Conservation (phyloP, 192 early-diverging fungal species). For the Gonapodya sp. region DNA sequence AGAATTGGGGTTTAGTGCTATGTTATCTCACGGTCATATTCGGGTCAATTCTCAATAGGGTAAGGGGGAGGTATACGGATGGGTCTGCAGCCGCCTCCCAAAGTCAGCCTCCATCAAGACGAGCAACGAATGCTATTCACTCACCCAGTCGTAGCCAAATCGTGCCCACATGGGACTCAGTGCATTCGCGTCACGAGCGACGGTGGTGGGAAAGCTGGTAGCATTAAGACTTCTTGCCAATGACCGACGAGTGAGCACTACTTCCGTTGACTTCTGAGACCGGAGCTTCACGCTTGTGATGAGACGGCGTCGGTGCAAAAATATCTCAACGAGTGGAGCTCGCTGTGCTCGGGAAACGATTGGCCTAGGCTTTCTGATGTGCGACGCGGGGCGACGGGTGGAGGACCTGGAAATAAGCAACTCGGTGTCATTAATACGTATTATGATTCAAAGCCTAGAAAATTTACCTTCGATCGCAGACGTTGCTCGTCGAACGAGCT, state of each 20-base stretch:
- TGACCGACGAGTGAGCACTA: neutral
- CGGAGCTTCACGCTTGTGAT: constrained; percentile 19
- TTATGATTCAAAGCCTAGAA: neutral
- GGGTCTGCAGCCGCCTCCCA: too few relatives aligned
- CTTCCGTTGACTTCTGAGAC: neutral
- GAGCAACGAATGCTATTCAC: constrained; percentile 1
- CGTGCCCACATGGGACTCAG: constrained; percentile 24
- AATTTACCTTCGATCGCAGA: neutral
- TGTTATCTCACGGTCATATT: too few relatives aligned
- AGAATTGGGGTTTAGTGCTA: too few relatives aligned
- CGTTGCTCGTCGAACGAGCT: constrained; percentile 2
- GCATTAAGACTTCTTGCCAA: constrained; percentile 9
- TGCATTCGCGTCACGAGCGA: neutral
- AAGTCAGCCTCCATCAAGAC: too few relatives aligned
- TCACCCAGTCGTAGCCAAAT: constrained; percentile 22
- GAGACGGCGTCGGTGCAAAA: constrained; percentile 28
- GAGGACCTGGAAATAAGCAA: too few relatives aligned
- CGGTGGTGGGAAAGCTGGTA: constrained; percentile 8
- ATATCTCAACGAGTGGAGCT: constrained; percentile 25
- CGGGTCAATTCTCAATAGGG: too few relatives aligned
- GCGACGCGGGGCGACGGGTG: too few relatives aligned
- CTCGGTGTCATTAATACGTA: too few relatives aligned
- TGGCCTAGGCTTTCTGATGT: too few relatives aligned
- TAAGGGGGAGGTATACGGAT: too few relatives aligned
- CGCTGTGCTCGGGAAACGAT: too few relatives aligned